Percentiles rank a stretch among this genome's conserved stretches.
These are phyloP conservation scores for Arthrinium phaeospermum DNA, from an alignment of 2,329 filamentous ascomycete genomes.

Conservation along the genomic window DNA sequence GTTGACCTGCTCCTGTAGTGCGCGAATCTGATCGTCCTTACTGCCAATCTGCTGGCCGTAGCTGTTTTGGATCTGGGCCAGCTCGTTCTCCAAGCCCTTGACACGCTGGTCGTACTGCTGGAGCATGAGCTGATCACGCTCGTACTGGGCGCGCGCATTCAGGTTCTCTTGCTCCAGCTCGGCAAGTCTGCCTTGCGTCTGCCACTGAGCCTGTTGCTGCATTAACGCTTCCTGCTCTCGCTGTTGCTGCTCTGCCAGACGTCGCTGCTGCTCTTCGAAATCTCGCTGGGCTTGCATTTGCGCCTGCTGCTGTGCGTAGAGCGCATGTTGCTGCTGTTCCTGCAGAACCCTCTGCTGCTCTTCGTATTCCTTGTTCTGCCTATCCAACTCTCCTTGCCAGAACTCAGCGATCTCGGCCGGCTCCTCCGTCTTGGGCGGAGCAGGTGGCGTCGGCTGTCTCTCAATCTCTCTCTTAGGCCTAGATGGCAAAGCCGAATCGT, in stretches of 20 bases:
- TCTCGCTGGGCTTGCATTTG: slow-evolving; percentile 86
- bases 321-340: slow-evolving; percentile 82
- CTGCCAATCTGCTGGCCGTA: slow-evolving; percentile 84
- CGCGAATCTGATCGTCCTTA: slow-evolving; percentile 91
- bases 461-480: slow-evolving; percentile 79
- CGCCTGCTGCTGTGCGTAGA: slow-evolving; percentile 80
- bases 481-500: slow-evolving; percentile 81
- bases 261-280: slow-evolving; percentile 95
- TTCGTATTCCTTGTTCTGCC: slow-evolving; percentile 93
- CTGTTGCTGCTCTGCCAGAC: slow-evolving; percentile 86
- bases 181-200: slow-evolving; percentile 93
- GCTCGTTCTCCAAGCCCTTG: slow-evolving; percentile 88
- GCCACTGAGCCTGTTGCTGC: slow-evolving; percentile 87
- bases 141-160: slow-evolving; percentile 91
- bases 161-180: slow-evolving; percentile 96
- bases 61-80: slow-evolving; percentile 81
- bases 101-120: slow-evolving; percentile 96
- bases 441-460: slow-evolving; percentile 71
- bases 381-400: slow-evolving; percentile 91
- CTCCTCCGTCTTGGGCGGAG: slow-evolving; percentile 73
- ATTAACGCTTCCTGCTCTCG: slow-evolving; percentile 89
- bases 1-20: slow-evolving; percentile 95
- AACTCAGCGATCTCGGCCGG: slow-evolving; percentile 97
- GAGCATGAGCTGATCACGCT: slow-evolving; percentile 95
- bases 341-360: slow-evolving; percentile 90